Conservation (phyloP, 805 yeast genomes). For the Wickerhamomyces rabaulensis region DNA sequence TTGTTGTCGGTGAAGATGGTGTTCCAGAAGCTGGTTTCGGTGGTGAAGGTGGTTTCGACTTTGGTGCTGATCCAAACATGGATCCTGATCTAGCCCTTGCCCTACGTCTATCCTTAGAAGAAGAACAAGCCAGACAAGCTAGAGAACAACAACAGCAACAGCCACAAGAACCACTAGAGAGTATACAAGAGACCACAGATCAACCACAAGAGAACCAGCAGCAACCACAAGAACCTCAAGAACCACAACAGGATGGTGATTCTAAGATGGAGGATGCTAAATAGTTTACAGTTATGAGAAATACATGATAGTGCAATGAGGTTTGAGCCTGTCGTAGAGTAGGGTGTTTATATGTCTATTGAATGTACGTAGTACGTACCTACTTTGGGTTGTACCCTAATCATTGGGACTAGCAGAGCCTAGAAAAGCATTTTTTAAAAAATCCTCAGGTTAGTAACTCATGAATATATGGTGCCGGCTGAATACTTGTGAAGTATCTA, state of each 20-base stretch:
- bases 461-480: too few relatives aligned
- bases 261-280: neutral
- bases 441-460: too few relatives aligned
- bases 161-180: neutral
- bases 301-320: neutral
- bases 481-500: too few relatives aligned
- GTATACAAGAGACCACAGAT: constrained; percentile 1
- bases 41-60: constrained; percentile 52
- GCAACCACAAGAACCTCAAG: neutral
- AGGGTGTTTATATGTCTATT: too few relatives aligned
- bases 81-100: constrained; percentile 98
- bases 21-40: constrained; percentile 40
- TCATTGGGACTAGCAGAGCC: too few relatives aligned
- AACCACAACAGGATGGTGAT: neutral
- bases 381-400: too few relatives aligned
- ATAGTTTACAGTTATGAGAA: neutral
- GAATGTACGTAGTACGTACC: too few relatives aligned
- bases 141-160: constrained; percentile 35
- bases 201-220: neutral
- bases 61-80: constrained; percentile 80
- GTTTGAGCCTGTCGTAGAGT: neutral
- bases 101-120: constrained; percentile 88
- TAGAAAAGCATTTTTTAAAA: too few relatives aligned
- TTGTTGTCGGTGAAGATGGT: constrained; percentile 62
- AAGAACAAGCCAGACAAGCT: constrained; percentile 89